A percentile compares a stretch with the other conserved stretches of the same genome.
These are phyloP conservation scores for Hapsidospora chrysogenum DNA, from an alignment of 495 filamentous ascomycete species.

Conservation along the genomic window DNA sequence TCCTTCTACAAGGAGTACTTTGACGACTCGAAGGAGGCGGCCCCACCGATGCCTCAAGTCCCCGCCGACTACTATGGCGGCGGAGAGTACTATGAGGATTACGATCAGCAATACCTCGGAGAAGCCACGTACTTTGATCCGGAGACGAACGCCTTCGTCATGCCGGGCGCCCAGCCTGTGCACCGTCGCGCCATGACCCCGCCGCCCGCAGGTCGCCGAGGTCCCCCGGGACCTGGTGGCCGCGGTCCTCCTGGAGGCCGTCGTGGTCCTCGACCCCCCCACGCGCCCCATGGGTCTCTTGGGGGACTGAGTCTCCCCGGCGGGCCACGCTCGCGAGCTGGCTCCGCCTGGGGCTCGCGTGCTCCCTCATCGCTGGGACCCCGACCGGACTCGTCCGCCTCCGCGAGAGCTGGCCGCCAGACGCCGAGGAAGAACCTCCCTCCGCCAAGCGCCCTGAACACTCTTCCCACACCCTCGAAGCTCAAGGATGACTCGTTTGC, in stretches of 20 bases:
- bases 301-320: conserved; percentile 17
- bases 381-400: conserved; percentile 53
- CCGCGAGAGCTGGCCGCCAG: conserved; percentile 21
- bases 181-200: conserved; percentile 93
- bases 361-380: conserved; percentile 16
- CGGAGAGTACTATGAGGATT: conserved; percentile 52
- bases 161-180: conserved; percentile 66
- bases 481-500: conserved; percentile 71
- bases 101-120: conserved; percentile 44
- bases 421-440: conserved; percentile 43
- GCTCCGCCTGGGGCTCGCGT: conserved; percentile 22
- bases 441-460: conserved; percentile 54
- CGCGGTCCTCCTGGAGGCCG: conserved; percentile 15
- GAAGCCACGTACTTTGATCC: conserved; percentile 59
- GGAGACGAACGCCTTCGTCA: conserved; percentile 53
- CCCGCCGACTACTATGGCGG: conserved; percentile 9
- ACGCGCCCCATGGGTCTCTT: conserved; percentile 17
- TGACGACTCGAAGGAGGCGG: conserved; percentile 50
- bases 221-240: not conserved
- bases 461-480: conserved; percentile 73
- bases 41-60: conserved; percentile 6
- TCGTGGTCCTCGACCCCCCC: conserved; percentile 10
- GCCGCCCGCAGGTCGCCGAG: conserved; percentile 48
- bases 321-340: conserved; percentile 23
- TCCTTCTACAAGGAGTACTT: conserved; percentile 99